A percentile compares a stretch with the other conserved stretches of the same genome.
Conservation (phyloP, 352 stramenopile genomes). For the Phytophthora chlamydospora region DNA sequence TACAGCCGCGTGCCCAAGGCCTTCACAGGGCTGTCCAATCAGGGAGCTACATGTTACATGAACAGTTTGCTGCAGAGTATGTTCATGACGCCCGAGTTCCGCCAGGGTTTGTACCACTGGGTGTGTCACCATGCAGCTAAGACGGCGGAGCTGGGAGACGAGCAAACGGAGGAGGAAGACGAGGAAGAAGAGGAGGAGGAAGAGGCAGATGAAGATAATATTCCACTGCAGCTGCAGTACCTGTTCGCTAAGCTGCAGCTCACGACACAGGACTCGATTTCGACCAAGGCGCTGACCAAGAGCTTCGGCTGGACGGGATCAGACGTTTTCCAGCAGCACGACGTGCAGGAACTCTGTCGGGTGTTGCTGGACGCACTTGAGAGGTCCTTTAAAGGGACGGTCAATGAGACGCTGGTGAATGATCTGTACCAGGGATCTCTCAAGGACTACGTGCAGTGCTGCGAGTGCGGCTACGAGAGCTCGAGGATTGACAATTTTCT, state of each 20-base stretch:
- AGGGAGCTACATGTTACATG: constrained; percentile 95
- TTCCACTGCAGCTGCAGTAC: constrained; percentile 91
- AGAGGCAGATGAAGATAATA: constrained; percentile 74
- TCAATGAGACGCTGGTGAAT: constrained; percentile 89
- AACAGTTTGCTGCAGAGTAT: constrained; percentile 93
- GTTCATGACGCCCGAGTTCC: constrained; percentile 91
- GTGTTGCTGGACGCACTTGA: constrained; percentile 93
- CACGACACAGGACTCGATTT: constrained; percentile 71
- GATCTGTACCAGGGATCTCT: constrained; percentile 84
- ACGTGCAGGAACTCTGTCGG: constrained; percentile 91
- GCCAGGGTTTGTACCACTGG: constrained; percentile 83
- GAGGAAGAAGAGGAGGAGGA: constrained; percentile 32
- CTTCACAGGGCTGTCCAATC: constrained; percentile 88
- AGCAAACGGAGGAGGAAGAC: constrained; percentile 12
- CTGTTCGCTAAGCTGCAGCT: constrained; percentile 92
- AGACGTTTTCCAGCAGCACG: constrained; percentile 92
- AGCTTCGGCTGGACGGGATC: constrained; percentile 92
- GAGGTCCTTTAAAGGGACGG: constrained; percentile 84
- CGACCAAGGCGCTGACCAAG: constrained; percentile 87
- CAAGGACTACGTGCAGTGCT: constrained; percentile 92
- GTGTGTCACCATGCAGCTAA: constrained; percentile 21
- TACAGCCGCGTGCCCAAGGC: constrained; percentile 35
- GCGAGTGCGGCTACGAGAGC: constrained; percentile 83
- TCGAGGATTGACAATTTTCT: constrained; percentile 88
- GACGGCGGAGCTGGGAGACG: not conserved